Percentiles rank a stretch among this genome's conserved stretches.
phyloP scores from a whole-genome alignment of 1,284 basidiomycete species.

The Trichosporon faecale region DNA sequence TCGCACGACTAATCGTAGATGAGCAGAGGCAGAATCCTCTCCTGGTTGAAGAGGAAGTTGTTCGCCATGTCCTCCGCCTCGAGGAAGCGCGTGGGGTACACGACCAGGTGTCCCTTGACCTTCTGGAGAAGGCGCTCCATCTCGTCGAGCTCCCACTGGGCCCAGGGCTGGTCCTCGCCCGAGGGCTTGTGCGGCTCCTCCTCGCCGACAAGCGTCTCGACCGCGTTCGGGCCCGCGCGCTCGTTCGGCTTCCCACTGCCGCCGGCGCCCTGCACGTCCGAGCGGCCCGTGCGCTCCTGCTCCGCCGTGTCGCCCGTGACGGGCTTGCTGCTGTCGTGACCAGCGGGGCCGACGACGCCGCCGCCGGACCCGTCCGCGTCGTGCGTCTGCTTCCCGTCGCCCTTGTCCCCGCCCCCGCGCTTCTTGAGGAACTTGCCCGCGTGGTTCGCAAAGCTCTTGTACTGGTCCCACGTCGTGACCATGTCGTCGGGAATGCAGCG shows the following conservation, averaged over 20 bases:
- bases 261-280: background rate
- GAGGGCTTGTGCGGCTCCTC: constrained; percentile 39
- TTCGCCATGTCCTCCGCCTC: constrained; percentile 80
- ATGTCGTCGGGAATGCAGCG: constrained; percentile 85
- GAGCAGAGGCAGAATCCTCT: constrained; percentile 59
- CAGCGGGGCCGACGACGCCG: constrained; percentile 46
- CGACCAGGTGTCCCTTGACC: constrained; percentile 79
- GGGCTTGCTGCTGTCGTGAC: constrained; percentile 14
- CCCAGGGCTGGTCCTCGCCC: constrained; percentile 66
- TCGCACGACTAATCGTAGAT: constrained; percentile 52
- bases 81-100: constrained; percentile 76
- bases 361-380: constrained; percentile 53
- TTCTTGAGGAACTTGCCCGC: constrained; percentile 64
- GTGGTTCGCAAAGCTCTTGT: constrained; percentile 73
- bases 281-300: background rate
- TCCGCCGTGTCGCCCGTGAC: constrained; percentile 10
- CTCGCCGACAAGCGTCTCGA: constrained; percentile 22
- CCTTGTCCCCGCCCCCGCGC: constrained; percentile 42
- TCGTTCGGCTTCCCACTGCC: constrained; percentile 3
- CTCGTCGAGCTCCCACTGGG: constrained; percentile 75
- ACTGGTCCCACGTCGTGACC: constrained; percentile 90
- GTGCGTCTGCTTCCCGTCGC: constrained; percentile 46
- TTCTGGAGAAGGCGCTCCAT: constrained; percentile 79
- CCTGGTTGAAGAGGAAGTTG: constrained; percentile 83
- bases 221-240: background rate